Conservation (phyloP, 2,329 filamentous ascomycete genomes). For the Penicillium sp. region DNA sequence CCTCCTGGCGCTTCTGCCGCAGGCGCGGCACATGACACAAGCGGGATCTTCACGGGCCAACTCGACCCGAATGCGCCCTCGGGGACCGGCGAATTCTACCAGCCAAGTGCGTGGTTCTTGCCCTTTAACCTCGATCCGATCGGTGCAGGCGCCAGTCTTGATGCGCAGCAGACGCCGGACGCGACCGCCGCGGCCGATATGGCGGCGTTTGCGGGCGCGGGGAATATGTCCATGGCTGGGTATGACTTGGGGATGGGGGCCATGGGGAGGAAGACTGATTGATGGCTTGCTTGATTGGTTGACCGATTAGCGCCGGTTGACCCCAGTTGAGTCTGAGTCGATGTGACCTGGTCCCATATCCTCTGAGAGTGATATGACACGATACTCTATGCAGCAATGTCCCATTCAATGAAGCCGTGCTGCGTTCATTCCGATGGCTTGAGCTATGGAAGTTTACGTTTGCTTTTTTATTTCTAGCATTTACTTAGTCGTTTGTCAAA, state of each 20-base stretch:
- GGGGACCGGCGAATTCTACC: slow-evolving; percentile 44
- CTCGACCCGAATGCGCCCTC: slow-evolving; percentile 41
- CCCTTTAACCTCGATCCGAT: slow-evolving; percentile 85
- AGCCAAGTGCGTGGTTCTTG: slow-evolving; percentile 80
- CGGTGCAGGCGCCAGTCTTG: slow-evolving; percentile 26
- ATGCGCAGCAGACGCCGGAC: slow-evolving; percentile 20
- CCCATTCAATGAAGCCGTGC: neutral
- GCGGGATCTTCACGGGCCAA: slow-evolving; percentile 41
- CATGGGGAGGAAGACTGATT: slow-evolving; percentile 23
- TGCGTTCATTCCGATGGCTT: no score
- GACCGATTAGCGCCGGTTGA: neutral
- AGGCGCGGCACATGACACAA: slow-evolving; percentile 22
- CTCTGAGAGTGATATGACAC: neutral
- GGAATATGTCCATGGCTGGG: slow-evolving; percentile 30
- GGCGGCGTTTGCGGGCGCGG: slow-evolving; percentile 27
- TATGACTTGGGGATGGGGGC: slow-evolving; percentile 35
- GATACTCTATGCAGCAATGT: neutral
- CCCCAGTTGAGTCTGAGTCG: neutral
- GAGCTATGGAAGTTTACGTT: neutral
- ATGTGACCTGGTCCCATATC: neutral
- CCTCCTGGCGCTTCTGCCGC: no score
- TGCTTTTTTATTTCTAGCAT: neutral
- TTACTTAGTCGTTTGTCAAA: no score
- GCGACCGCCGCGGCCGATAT: slow-evolving; percentile 23
- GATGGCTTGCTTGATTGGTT: neutral